phyloP scores from a whole-genome alignment of 179 eudicot species.

The Drosera spatulata region DNA sequence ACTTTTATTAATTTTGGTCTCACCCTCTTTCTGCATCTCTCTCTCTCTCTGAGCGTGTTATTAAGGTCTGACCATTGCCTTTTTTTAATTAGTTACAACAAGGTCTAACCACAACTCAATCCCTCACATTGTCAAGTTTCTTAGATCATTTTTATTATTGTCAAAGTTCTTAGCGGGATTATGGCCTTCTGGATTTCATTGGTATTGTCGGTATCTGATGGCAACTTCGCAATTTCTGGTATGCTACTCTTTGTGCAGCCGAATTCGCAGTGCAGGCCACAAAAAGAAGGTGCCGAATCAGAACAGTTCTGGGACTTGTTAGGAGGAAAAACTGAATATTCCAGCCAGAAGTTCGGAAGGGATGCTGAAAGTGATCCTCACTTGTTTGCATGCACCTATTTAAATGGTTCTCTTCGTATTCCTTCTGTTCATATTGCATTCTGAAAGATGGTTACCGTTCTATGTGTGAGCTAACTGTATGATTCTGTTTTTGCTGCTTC shows the following conservation, averaged over 20 bases:
- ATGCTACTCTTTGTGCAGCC: constrained; percentile 51
- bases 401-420: constrained; percentile 32
- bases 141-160: no score
- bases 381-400: constrained; percentile 65
- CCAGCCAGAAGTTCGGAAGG: constrained; percentile 67
- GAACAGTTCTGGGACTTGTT: constrained; percentile 80
- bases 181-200: no score
- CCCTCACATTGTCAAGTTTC: background rate
- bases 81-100: no score
- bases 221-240: background rate
- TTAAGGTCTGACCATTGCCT: no score
- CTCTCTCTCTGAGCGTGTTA: background rate
- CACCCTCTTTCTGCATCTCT: background rate
- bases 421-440: constrained; percentile 1
- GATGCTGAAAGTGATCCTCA: constrained; percentile 83
- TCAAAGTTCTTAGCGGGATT: no score
- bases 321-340: constrained; percentile 75
- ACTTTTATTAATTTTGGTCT: no score
- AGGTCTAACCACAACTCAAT: background rate
- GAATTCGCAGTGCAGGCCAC: constrained; percentile 57
- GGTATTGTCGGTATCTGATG: no score
- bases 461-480: constrained; percentile 5
- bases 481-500: constrained; percentile 11
- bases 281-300: constrained; percentile 82
- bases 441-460: constrained; percentile 1